Conservation (phyloP, 495 filamentous ascomycete genomes). For the Aspergillus sclerotioniger region DNA sequence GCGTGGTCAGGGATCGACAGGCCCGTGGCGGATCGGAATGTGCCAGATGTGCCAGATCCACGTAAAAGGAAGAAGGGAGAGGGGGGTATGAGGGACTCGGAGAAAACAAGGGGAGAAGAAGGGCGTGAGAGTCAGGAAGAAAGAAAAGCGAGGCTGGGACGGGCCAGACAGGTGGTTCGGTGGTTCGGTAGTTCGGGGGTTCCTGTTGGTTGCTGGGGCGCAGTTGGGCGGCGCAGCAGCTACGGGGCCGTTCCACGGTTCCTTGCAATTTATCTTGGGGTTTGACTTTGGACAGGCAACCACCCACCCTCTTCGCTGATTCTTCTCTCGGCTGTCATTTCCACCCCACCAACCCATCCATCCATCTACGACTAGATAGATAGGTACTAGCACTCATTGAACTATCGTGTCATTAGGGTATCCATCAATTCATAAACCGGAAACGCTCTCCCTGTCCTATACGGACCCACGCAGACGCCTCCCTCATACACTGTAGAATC, state of each 20-base stretch:
- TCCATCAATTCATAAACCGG: not conserved
- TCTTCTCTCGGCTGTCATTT: too few species aligned
- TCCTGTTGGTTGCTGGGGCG: too few species aligned
- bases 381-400: not conserved
- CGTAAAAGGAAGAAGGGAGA: too few species aligned
- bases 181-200: too few species aligned
- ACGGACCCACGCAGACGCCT: not conserved
- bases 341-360: too few species aligned
- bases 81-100: not conserved
- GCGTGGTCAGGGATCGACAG: not conserved
- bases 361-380: too few species aligned
- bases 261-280: too few species aligned
- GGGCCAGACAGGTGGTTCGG: too few species aligned
- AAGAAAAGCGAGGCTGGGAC: not conserved
- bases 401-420: not conserved
- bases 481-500: not conserved
- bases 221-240: too few species aligned
- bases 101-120: not conserved
- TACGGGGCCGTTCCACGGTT: too few species aligned
- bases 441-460: not conserved
- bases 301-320: too few species aligned
- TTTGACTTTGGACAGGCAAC: too few species aligned
- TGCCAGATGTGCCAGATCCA: not conserved
- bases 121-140: not conserved
- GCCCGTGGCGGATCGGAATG: not conserved